Evolutionary conservation across 495 filamentous ascomycete species (phyloP), one percentile per base, ranked within the genome.

Genomic region (Aspergillus steynii): DNA sequence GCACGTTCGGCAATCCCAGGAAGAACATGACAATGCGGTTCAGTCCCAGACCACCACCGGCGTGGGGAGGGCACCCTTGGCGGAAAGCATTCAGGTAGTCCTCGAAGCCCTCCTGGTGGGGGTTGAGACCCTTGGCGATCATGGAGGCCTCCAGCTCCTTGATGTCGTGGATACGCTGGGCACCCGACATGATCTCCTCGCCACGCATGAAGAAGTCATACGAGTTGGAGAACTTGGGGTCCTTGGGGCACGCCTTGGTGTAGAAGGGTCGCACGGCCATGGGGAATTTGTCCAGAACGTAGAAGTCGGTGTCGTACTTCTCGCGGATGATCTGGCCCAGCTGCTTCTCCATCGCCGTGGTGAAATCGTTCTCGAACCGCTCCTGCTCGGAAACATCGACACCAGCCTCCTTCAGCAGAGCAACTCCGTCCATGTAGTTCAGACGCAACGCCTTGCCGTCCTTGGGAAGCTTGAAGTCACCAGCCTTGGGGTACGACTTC

Each of bases 131-230:
- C 78, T 94, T 90, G 58, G 77, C 76, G 50, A 79, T 72, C 80
- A 96, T 90, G 10, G 85, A 83, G 8, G 82, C 82, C 69, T 86
- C 82, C 48, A 96, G 81, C 72, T 89, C 82, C 37, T 79, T 81
- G 42, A 90, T 83, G 64, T 89, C 74, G 81, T 96, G 82, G 67
- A 96, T 88, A 76, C 92, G 90, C 80, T 96, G 92, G 29, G 90
- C 92, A 55, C 92, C 92, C 12, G 86, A 90, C 75, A 93, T 85
- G 71, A 96, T 93, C 76, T 94, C 93, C 76, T 96, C 90, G 25
- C 90, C 90, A 64, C 93, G 88, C 89, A 96, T 90, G 82, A 96
- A 93, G 82, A 97, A 91, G 77, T 96, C 92, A 79, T 91, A 97
- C 5, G 88, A 89, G 76, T 96, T 94, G 55, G 86, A 90, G 67